Percentiles rank a stretch among this genome's conserved stretches.
Evolutionary conservation across 2,329 filamentous ascomycete genomes (phyloP).

Genomic region (Epichloe uncinata): DNA sequence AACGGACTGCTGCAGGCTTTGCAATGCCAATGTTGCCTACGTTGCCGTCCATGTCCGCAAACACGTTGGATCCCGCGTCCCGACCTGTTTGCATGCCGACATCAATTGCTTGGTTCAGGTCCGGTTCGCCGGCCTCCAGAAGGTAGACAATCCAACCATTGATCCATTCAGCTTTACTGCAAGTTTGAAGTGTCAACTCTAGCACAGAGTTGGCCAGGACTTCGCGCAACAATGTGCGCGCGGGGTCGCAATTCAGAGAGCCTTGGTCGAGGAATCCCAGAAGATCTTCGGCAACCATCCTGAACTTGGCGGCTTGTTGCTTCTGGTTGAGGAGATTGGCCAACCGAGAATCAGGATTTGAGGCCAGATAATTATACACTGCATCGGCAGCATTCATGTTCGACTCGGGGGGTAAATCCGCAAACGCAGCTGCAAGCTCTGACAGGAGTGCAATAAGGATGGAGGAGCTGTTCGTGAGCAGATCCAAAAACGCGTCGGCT

Average conservation of each 20-base stretch:
- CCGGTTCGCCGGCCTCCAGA: conserved; percentile 65
- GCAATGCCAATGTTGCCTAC: conserved; percentile 45
- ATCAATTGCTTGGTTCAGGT: conserved; percentile 53
- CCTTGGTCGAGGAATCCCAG: conserved; percentile 71
- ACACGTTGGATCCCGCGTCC: conserved; percentile 30
- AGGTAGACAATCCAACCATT: conserved; percentile 94
- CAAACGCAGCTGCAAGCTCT: conserved; percentile 64
- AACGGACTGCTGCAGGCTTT: conserved; percentile 26
- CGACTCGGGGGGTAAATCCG: conserved; percentile 43
- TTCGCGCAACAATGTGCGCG: conserved; percentile 68
- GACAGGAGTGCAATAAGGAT: conserved; percentile 91
- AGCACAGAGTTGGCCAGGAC: conserved; percentile 71
- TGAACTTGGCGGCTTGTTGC: conserved; percentile 74
- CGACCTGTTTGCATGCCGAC: conserved; percentile 47
- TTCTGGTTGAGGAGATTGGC: conserved; percentile 68
- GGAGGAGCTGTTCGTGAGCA: conserved; percentile 87
- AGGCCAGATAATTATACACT: conserved; percentile 64
- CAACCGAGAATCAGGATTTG: conserved; percentile 72
- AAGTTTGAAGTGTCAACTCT: conserved; percentile 68
- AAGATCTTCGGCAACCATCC: conserved; percentile 74
- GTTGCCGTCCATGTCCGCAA: conserved; percentile 49
- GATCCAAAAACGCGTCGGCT: conserved; percentile 84
- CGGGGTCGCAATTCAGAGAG: conserved; percentile 66
- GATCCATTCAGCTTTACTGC: conserved; percentile 87
- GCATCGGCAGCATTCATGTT: conserved; percentile 48